A percentile compares a stretch with the other conserved stretches of the same genome.
Evolutionary conservation across 352 stramenopile species (phyloP).

Genomic region (Saprolegnia parasitica): DNA sequence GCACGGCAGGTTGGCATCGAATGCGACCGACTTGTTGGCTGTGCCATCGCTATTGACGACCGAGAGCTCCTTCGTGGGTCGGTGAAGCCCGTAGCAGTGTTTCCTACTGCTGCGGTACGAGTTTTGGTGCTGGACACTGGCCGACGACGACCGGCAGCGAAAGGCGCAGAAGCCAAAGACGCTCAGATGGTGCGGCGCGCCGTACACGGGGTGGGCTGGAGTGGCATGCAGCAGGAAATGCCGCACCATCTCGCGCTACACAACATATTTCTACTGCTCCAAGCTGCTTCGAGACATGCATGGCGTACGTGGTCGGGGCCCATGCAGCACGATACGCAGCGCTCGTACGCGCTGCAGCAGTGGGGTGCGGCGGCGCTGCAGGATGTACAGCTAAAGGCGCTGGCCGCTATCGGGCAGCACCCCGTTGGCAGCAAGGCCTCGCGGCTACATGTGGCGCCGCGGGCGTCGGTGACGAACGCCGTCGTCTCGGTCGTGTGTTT

Average conservation of each 20-base stretch:
- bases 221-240: slow-evolving; percentile 61
- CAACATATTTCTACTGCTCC: neutral
- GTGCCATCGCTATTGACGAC: slow-evolving; percentile 59
- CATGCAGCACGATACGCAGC: slow-evolving; percentile 79
- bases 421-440: slow-evolving; percentile 38
- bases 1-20: slow-evolving; percentile 4
- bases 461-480: slow-evolving; percentile 49
- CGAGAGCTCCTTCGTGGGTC: slow-evolving; percentile 49
- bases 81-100: slow-evolving; percentile 67
- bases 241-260: slow-evolving; percentile 48
- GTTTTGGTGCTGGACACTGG: slow-evolving; percentile 72
- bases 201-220: slow-evolving; percentile 56
- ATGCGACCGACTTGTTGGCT: neutral
- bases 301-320: slow-evolving; percentile 57
- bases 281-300: neutral
- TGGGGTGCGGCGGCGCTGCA: slow-evolving; percentile 65
- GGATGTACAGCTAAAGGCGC: slow-evolving; percentile 52
- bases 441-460: slow-evolving; percentile 47
- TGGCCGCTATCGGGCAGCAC: slow-evolving; percentile 53
- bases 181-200: slow-evolving; percentile 44
- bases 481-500: slow-evolving; percentile 55
- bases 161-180: slow-evolving; percentile 70
- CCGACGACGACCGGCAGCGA: slow-evolving; percentile 68
- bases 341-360: slow-evolving; percentile 61
- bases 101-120: slow-evolving; percentile 58